These are phyloP conservation scores for Gymnopus androsaceus DNA, from an alignment of 1,284 basidiomycete species.

Conservation along the genomic window DNA sequence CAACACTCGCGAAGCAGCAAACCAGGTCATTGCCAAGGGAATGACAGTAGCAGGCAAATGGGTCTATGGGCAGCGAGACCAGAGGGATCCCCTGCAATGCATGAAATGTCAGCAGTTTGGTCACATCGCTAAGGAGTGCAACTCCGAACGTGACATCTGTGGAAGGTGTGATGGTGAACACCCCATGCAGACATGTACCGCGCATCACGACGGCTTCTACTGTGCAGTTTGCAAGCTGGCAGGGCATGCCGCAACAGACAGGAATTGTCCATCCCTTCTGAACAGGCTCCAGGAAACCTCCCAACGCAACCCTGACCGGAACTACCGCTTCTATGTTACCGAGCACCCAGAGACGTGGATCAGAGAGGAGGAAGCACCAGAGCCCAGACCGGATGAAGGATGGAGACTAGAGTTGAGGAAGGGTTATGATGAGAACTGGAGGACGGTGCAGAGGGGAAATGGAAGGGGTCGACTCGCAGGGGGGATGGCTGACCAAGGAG, in stretches of 20 bases:
- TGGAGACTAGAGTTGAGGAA: neutral
- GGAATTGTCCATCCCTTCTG: neutral
- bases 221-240: neutral
- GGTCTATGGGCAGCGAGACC: too few relatives aligned
- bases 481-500: neutral
- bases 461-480: neutral
- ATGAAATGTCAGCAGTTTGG: too few relatives aligned
- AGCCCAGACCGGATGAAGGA: neutral
- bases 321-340: too few relatives aligned
- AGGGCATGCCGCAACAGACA: neutral
- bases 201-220: neutral
- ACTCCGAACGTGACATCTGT: neutral
- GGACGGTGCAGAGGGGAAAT: neutral
- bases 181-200: neutral
- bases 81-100: too few relatives aligned
- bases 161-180: neutral
- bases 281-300: neutral
- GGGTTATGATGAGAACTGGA: neutral
- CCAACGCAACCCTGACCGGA: too few relatives aligned
- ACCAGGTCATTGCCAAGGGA: too few relatives aligned
- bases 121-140: too few relatives aligned
- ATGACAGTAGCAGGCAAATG: too few relatives aligned
- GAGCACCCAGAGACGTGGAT: too few relatives aligned
- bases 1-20: too few relatives aligned
- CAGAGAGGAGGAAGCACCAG: neutral